A percentile compares a stretch with the other conserved stretches of the same genome.
Evolutionary conservation across 2,329 filamentous ascomycete species (phyloP).

Genomic region (Trichophyton equinum): DNA sequence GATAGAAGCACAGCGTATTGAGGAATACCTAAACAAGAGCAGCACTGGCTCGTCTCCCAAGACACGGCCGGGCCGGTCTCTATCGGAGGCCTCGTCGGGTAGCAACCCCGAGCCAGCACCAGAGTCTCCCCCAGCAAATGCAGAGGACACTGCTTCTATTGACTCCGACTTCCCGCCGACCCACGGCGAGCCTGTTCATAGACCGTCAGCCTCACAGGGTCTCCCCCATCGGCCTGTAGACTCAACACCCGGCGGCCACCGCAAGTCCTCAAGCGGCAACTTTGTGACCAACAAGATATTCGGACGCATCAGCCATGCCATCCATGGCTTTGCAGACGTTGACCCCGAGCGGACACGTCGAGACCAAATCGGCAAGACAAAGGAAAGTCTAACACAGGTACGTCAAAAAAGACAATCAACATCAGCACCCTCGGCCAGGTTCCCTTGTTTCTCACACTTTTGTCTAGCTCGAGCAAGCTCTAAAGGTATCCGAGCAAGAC

Average conservation of each 20-base stretch:
- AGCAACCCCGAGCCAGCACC: slow-evolving; percentile 33
- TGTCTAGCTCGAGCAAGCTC: slow-evolving; percentile 70
- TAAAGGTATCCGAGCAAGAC: slow-evolving; percentile 77
- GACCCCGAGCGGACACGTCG: slow-evolving; percentile 86
- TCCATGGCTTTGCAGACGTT: slow-evolving; percentile 90
- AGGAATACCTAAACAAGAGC: slow-evolving; percentile 67
- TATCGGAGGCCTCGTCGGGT: slow-evolving; percentile 41
- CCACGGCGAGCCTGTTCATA: slow-evolving; percentile 54
- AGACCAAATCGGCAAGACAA: slow-evolving; percentile 91
- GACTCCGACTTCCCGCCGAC: slow-evolving; percentile 94
- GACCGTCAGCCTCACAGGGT: slow-evolving; percentile 63
- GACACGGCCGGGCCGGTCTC: slow-evolving; percentile 51
- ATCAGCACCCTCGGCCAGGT: neutral
- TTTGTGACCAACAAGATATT: slow-evolving; percentile 92
- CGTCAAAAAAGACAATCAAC: slow-evolving; percentile 6
- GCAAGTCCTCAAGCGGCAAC: slow-evolving; percentile 71
- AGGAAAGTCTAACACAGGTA: slow-evolving; percentile 62
- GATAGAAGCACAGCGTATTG: slow-evolving; percentile 80
- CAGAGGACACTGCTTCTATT: slow-evolving; percentile 76
- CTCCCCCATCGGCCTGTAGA: slow-evolving; percentile 36
- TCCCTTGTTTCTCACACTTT: neutral
- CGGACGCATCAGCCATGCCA: slow-evolving; percentile 84
- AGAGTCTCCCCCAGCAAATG: slow-evolving; percentile 45
- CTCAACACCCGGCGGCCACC: slow-evolving; percentile 41
- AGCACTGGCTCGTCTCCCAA: slow-evolving; percentile 44